phyloP scores from a whole-genome alignment of 225 moss, liverwort and hornwort genomes.

The Physcomitrellopsis africana region DNA sequence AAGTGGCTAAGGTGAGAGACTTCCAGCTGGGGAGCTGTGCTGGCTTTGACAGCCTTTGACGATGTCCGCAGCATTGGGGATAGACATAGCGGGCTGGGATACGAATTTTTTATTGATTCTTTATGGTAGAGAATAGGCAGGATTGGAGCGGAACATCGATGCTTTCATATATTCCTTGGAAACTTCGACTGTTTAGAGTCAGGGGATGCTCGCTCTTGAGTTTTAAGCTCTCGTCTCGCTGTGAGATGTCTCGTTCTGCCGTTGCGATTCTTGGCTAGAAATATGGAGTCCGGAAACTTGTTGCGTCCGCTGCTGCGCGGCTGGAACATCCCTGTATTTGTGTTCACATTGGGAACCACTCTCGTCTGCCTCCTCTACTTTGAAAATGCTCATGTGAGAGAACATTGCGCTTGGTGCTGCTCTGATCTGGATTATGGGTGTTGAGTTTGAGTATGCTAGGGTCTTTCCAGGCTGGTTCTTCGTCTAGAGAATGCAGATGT shows the following conservation, averaged over 20 bases:
- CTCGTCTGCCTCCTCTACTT: conserved; percentile 70
- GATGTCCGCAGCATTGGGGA: neutral
- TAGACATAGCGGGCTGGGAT: neutral
- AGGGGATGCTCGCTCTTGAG: neutral
- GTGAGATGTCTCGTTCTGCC: neutral
- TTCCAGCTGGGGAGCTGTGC: too few species aligned
- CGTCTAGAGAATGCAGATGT: neutral
- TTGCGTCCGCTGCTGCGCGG: conserved; percentile 76
- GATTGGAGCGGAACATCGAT: too few species aligned
- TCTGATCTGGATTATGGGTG: neutral
- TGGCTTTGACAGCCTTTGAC: neutral
- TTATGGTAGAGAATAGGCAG: too few species aligned
- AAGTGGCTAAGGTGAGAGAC: too few species aligned
- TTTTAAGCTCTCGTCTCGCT: neutral
- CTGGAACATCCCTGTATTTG: conserved; percentile 78
- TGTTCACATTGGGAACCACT: conserved; percentile 78
- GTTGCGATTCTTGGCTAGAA: conserved; percentile 12
- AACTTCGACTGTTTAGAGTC: too few species aligned
- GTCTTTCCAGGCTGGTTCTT: neutral
- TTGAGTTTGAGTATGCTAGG: neutral
- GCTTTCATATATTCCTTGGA: too few species aligned
- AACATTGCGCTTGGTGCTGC: neutral
- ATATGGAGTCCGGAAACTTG: conserved; percentile 79
- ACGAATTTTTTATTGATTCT: neutral
- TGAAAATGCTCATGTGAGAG: conserved; percentile 53